A percentile compares a stretch with the other conserved stretches of the same genome.
phyloP scores from a whole-genome alignment of 768 basidiomycete genomes.

The Lepiota subincarnata region DNA sequence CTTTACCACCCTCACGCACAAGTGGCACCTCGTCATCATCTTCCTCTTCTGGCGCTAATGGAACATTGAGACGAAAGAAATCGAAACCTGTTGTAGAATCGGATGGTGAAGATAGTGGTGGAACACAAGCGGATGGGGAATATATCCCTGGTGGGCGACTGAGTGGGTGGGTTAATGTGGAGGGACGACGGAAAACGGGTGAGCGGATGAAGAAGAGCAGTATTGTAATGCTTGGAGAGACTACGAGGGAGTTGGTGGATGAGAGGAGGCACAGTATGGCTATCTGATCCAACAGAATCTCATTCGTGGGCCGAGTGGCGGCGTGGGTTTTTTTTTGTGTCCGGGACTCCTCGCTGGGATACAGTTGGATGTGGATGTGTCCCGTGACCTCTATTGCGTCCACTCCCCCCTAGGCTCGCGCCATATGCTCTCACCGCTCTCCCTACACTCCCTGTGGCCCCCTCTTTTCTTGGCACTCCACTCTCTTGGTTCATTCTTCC shows the following conservation, averaged over 20 bases:
- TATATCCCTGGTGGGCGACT: slow-evolving; percentile 33
- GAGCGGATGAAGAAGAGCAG: slow-evolving; percentile 21
- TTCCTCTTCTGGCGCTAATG: slow-evolving; percentile 20
- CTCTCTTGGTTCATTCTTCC: not conserved
- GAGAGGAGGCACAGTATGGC: slow-evolving; percentile 65
- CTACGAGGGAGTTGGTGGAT: slow-evolving; percentile 43
- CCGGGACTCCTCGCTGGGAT: too few relatives aligned
- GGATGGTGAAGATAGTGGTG: slow-evolving; percentile 60
- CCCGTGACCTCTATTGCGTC: too few relatives aligned
- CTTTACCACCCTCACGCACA: slow-evolving; percentile 27
- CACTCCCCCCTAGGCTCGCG: too few relatives aligned
- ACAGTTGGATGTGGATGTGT: too few relatives aligned
- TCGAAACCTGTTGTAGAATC: slow-evolving; percentile 45
- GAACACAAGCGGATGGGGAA: slow-evolving; percentile 70
- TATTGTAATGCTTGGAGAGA: slow-evolving; percentile 24
- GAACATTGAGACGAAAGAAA: slow-evolving; percentile 45
- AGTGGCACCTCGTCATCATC: slow-evolving; percentile 23
- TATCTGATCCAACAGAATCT: slow-evolving; percentile 31
- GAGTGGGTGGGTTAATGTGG: slow-evolving; percentile 49
- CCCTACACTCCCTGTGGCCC: not conserved
- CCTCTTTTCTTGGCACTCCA: not conserved
- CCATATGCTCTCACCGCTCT: too few relatives aligned
- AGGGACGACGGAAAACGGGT: slow-evolving; percentile 47
- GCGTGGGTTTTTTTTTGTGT: too few relatives aligned
- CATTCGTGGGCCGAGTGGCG: not conserved